Base-by-base conservation (phyloP, 2,329 filamentous ascomycete species). In the Sphaerulina vaccinii region DNA sequence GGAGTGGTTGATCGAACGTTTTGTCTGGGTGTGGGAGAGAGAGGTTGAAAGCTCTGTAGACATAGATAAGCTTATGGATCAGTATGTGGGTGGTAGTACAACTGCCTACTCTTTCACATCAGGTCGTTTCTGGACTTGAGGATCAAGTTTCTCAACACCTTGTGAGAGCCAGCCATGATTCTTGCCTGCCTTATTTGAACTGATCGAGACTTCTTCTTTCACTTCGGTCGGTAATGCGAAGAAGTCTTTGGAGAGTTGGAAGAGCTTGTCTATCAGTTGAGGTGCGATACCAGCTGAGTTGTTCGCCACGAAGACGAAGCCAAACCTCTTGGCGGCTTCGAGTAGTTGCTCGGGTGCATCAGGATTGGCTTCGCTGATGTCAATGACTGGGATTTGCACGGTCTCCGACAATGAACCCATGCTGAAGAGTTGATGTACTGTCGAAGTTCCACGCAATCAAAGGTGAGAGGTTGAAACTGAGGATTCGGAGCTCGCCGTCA, bases 151-250 rank as follows among this genome's bases (percentile, higher is more conserved):
- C 73, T 99, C 92, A 10, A 83, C 83, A 64, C 92, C 87, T 87
- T 95, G 91, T 13, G 83, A 84, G 1, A 87, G 82, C 90, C 91
- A 99, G 53, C 92, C 93, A 36, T 84, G 82, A 66, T 97, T 97
- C 75, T 93, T 73, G 29, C 70, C 70, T 0, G 72, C 73, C 55
- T 68, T 68, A 42, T 79, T 79, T 22, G 83, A 83, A 62, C 83
- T 79, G 57, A 96, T 95, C 9, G 80, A 81, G 65, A 85, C 95
- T 64, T 76, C 73, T 54, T 83, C 74, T 70, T 96, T 96, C 58
- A 90, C 86, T 54, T 85, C 81, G 0, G 77, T 50, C 0, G 90
- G 83, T 10, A 85, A 81, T 0, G 75, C 73, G 71, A 96, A 96
- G 64, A 95, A 87, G 43, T 79, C 78, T 51, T 64, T 50, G 75